Conservation (phyloP, 352 stramenopile species). For the Phytopythium delawarense region DNA sequence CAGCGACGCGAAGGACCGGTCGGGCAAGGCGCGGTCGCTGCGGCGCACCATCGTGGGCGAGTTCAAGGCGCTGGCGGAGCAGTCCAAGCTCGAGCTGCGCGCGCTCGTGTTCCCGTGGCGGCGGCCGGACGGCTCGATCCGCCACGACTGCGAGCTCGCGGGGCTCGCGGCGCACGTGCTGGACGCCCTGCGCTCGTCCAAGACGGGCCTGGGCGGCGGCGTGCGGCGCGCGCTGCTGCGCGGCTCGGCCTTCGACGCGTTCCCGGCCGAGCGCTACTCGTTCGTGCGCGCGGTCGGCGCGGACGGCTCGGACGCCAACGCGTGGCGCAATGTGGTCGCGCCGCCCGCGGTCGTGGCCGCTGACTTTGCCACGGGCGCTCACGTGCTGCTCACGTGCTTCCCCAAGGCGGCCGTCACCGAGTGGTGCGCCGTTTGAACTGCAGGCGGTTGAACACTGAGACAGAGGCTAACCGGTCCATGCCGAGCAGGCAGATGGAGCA, state of each 20-base stretch:
- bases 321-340: constrained; percentile 8
- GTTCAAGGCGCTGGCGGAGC: constrained; percentile 5
- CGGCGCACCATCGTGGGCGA: constrained; percentile 1
- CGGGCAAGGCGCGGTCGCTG: background rate
- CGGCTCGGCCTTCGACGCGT: constrained; percentile 17
- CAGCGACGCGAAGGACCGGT: background rate
- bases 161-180: constrained; percentile 4
- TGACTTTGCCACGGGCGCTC: constrained; percentile 8
- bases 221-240: constrained; percentile 4
- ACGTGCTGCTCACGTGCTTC: constrained; percentile 37
- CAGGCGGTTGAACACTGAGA: too few species aligned
- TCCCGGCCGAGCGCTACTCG: constrained; percentile 21
- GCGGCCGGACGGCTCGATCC: background rate
- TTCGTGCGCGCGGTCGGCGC: constrained; percentile 13
- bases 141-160: constrained; percentile 3
- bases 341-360: constrained; percentile 23
- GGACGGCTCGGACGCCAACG: background rate
- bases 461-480: background rate
- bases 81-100: constrained; percentile 4
- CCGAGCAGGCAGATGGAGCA: constrained; percentile 38
- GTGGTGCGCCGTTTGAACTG: constrained; percentile 13
- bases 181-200: constrained; percentile 1
- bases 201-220: background rate
- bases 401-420: constrained; percentile 31
- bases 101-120: constrained; percentile 1